Conservation (phyloP, 2,329 filamentous ascomycete species). For the Fusarium sulawesiense region DNA sequence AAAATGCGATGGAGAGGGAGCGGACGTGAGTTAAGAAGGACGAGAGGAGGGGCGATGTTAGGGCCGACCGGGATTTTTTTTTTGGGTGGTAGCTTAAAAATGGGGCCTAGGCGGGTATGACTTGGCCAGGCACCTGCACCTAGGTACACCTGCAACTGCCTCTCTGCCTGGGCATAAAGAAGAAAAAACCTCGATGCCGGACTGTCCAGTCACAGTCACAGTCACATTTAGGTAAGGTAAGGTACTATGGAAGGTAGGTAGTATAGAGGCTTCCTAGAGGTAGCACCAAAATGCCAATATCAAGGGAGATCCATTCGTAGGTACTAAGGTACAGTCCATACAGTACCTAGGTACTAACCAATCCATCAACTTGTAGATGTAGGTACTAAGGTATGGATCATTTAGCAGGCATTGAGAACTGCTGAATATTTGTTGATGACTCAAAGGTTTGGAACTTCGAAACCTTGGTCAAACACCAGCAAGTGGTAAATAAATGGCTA, state of each 20-base stretch:
- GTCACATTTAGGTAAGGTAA: too few relatives aligned
- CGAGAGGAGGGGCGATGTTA: constrained; percentile 43
- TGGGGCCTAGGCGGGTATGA: constrained; percentile 31
- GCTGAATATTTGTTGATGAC: neutral
- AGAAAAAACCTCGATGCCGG: neutral
- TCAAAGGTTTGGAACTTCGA: neutral
- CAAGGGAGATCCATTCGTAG: neutral
- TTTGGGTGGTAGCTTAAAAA: constrained; percentile 37
- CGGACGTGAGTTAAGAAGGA: constrained; percentile 40
- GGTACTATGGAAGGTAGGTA: too few relatives aligned
- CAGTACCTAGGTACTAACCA: too few relatives aligned
- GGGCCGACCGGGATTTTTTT: constrained; percentile 44
- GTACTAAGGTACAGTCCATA: too few relatives aligned
- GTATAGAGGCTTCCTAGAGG: too few relatives aligned
- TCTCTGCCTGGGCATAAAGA: neutral
- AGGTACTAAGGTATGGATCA: neutral
- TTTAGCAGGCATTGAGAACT: neutral
- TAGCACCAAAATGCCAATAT: neutral
- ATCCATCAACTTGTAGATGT: neutral
- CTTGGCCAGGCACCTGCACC: neutral
- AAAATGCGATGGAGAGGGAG: constrained; percentile 32
- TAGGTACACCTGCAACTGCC: neutral
- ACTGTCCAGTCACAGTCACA: neutral
- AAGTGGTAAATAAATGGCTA: neutral
- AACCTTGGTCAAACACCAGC: constrained; percentile 4